phyloP scores from a whole-genome alignment of 495 filamentous ascomycete genomes.

The Opeltia flavorubescens region DNA sequence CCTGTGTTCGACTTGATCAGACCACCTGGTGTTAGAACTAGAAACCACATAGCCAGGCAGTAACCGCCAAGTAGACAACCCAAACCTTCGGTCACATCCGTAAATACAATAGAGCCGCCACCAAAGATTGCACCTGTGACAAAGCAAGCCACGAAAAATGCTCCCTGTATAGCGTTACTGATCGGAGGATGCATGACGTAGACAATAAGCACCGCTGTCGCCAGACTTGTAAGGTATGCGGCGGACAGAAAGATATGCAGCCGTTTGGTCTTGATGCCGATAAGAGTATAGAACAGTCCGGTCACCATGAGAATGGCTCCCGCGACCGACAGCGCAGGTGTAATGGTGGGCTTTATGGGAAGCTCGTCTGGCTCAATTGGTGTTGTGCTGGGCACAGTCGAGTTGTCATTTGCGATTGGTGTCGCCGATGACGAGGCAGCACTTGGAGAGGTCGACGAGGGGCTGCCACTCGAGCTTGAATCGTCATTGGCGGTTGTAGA shows the following conservation, averaged over 20 bases:
- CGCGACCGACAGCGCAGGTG: conserved; percentile 64
- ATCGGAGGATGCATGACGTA: conserved; percentile 84
- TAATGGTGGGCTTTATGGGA: conserved; percentile 60
- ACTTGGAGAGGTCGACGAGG: background rate
- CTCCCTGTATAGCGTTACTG: conserved; percentile 64
- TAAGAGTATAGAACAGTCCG: conserved; percentile 53
- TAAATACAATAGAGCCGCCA: conserved; percentile 60
- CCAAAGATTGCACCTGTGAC: conserved; percentile 68
- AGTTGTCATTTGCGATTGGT: background rate
- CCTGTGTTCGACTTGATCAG: conserved; percentile 45
- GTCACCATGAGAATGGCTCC: conserved; percentile 61
- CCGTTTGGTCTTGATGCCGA: conserved; percentile 78
- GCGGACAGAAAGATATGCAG: conserved; percentile 72
- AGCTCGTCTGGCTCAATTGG: conserved; percentile 27
- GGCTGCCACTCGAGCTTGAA: background rate
- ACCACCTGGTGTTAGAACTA: conserved; percentile 64
- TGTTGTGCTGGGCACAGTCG: background rate
- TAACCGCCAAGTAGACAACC: conserved; percentile 83
- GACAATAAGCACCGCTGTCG: conserved; percentile 70
- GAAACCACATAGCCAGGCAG: conserved; percentile 80
- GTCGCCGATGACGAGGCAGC: background rate
- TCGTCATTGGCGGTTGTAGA: background rate
- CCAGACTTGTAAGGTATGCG: conserved; percentile 56
- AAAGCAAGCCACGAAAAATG: conserved; percentile 69
- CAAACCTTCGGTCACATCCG: conserved; percentile 73